Percentiles rank a stretch among this genome's conserved stretches.
These are phyloP conservation scores for Thielaviopsis ethacetica DNA, from an alignment of 2,329 filamentous ascomycete genomes.

Conservation along the genomic window DNA sequence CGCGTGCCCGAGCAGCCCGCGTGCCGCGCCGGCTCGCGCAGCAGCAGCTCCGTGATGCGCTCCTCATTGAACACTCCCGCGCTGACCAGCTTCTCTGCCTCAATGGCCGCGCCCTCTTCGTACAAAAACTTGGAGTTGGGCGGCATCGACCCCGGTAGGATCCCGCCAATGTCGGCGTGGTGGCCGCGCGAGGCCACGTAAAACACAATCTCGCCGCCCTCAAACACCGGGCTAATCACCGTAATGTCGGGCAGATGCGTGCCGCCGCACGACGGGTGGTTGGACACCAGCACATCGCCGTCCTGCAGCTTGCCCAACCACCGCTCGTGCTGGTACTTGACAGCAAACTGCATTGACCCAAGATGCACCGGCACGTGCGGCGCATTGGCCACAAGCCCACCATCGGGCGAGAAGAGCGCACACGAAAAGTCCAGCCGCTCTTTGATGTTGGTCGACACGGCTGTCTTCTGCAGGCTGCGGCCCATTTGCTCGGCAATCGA, in stretches of 20 bases:
- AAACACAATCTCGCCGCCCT: slow-evolving; percentile 53
- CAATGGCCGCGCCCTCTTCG: slow-evolving; percentile 47
- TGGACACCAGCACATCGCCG: slow-evolving; percentile 69
- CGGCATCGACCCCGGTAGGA: slow-evolving; percentile 68
- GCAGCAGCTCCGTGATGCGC: slow-evolving; percentile 54
- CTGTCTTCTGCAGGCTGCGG: slow-evolving; percentile 61
- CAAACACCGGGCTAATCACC: slow-evolving; percentile 62
- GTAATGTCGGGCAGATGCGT: slow-evolving; percentile 75
- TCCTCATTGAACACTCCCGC: slow-evolving; percentile 65
- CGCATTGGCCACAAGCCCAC: slow-evolving; percentile 62
- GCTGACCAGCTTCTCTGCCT: slow-evolving; percentile 54
- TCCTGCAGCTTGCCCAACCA: slow-evolving; percentile 63
- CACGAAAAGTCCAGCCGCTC: slow-evolving; percentile 72
- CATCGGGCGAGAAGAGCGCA: slow-evolving; percentile 59
- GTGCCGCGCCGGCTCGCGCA: slow-evolving; percentile 57
- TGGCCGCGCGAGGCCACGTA: slow-evolving; percentile 69
- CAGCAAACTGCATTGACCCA: slow-evolving; percentile 69
- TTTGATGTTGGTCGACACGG: slow-evolving; percentile 67
- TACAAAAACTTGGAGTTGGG: slow-evolving; percentile 50
- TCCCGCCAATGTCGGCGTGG: slow-evolving; percentile 74
- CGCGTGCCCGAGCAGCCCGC: slow-evolving; percentile 64
- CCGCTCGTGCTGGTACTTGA: slow-evolving; percentile 60
- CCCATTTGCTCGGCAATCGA: slow-evolving; percentile 78
- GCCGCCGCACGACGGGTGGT: slow-evolving; percentile 69
- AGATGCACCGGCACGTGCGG: slow-evolving; percentile 69